phyloP scores from a whole-genome alignment of 805 yeast species.

The Isabelozyma heimii region DNA sequence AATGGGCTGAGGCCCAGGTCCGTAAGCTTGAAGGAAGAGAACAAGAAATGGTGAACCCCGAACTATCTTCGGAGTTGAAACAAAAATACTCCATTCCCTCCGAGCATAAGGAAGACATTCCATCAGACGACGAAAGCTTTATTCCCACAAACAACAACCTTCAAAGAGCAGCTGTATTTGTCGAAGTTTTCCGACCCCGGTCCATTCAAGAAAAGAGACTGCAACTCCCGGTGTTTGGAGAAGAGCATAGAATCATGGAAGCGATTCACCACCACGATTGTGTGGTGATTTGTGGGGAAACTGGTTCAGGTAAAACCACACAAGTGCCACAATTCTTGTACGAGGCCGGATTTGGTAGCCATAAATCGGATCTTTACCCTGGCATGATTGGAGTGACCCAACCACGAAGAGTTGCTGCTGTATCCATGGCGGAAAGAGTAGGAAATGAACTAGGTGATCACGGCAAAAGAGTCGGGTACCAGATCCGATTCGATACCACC shows the following conservation, averaged over 20 bases:
- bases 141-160: slow-evolving; percentile 55
- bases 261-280: slow-evolving; percentile 91
- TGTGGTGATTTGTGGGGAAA: slow-evolving; percentile 91
- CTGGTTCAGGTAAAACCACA: slow-evolving; percentile 98
- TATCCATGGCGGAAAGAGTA: slow-evolving; percentile 85
- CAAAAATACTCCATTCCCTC: slow-evolving; percentile 44
- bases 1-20: slow-evolving; percentile 82
- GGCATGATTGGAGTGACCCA: slow-evolving; percentile 98
- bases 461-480: slow-evolving; percentile 70
- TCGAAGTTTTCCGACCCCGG: slow-evolving; percentile 61
- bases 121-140: slow-evolving; percentile 57
- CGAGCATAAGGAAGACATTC: slow-evolving; percentile 68
- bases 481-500: slow-evolving; percentile 76
- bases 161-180: slow-evolving; percentile 62
- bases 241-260: slow-evolving; percentile 93
- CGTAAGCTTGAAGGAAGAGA: slow-evolving; percentile 62
- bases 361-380: slow-evolving; percentile 53
- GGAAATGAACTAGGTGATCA: slow-evolving; percentile 73
- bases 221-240: slow-evolving; percentile 82
- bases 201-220: slow-evolving; percentile 67
- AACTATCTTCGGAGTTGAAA: slow-evolving; percentile 47
- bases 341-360: slow-evolving; percentile 86
- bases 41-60: slow-evolving; percentile 40
- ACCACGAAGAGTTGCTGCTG: slow-evolving; percentile 93
- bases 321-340: slow-evolving; percentile 95